Conservation (phyloP, 257 asterid species). For the Hygrophila difformis region DNA sequence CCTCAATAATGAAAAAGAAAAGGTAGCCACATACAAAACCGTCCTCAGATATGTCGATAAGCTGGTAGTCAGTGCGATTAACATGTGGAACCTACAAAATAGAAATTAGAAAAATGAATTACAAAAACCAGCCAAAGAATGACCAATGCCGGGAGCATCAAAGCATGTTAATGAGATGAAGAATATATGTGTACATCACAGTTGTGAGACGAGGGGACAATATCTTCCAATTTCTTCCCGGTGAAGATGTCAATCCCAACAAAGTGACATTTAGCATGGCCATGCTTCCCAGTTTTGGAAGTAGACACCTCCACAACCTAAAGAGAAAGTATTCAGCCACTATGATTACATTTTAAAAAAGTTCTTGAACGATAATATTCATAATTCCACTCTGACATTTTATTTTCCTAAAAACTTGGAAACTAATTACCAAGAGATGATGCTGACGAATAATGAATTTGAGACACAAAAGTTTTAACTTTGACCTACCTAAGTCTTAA, state of each 20-base stretch:
- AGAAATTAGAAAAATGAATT: neutral
- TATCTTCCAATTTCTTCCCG: conserved; percentile 45
- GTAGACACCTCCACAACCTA: conserved; percentile 54
- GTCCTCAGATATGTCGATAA: conserved; percentile 46
- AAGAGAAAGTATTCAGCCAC: too few relatives aligned
- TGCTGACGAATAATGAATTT: too few relatives aligned
- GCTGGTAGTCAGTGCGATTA: conserved; percentile 46
- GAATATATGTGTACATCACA: conserved; percentile 19
- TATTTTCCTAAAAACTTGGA: too few relatives aligned
- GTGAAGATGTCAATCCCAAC: conserved; percentile 49
- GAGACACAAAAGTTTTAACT: too few relatives aligned
- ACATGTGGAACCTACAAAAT: conserved; percentile 52
- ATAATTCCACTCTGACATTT: too few relatives aligned
- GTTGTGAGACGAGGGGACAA: conserved; percentile 47
- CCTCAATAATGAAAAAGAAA: neutral
- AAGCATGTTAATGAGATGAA: too few relatives aligned
- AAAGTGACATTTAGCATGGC: conserved; percentile 51
- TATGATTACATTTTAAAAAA: too few relatives aligned
- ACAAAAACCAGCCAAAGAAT: neutral
- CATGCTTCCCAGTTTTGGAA: conserved; percentile 54
- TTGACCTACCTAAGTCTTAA: too few relatives aligned
- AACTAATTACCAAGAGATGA: too few relatives aligned
- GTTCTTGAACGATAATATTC: too few relatives aligned
- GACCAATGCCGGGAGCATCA: neutral
- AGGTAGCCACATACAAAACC: conserved; percentile 31